Base-by-base conservation (phyloP, 352 stramenopile species). In the Pythium vanterpoolii region DNA sequence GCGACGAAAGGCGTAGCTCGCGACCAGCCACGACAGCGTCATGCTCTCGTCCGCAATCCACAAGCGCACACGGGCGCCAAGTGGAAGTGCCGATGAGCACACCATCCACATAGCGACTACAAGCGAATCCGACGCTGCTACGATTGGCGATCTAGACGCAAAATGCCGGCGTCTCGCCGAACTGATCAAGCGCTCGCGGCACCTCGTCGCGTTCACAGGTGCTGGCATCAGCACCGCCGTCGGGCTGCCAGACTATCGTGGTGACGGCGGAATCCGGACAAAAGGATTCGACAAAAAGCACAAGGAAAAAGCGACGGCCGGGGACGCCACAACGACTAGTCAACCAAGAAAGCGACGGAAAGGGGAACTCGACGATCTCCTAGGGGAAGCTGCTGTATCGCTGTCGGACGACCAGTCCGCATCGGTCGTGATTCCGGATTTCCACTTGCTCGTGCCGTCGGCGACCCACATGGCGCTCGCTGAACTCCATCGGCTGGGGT, bases 181-280 rank as follows among this genome's bases (percentile, higher is more conserved):
- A 11, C 62, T 92, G 13, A 87, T 94, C 56, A 67, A 67, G 14
- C 62, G 62, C 40, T 83, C 82, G 18, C 80, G 71, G 51, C 80
- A 91, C 42, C 63, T 94, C 3, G 80, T 94, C 38, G 84, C 80
- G 38, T 94, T 94, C 62, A 94, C 84, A 4, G 84, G 84, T 30
- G 84, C 84, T 1, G 84, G 84, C 19, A 84, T 94, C 60, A 90
- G 79, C 55, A 94, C 84, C 9, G 87, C 84, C 8, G 78, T 87
- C 3, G 84, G 84, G 6, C 69, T 94, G 23, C 84, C 84, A 0
- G 84, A 94, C 68, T 94, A 94, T 63, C 81, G 84, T 27, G 84
- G 84, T n/a, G 80, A 89, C 40, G 70, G 88, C 34, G 84, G 84
- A 0, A 90, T 94, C 47, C 82, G 84, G 34, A 93, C 76, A 11